Evolutionary conservation across 345 rosid genomes (phyloP).

Genomic region (Pistacia integerrima): DNA sequence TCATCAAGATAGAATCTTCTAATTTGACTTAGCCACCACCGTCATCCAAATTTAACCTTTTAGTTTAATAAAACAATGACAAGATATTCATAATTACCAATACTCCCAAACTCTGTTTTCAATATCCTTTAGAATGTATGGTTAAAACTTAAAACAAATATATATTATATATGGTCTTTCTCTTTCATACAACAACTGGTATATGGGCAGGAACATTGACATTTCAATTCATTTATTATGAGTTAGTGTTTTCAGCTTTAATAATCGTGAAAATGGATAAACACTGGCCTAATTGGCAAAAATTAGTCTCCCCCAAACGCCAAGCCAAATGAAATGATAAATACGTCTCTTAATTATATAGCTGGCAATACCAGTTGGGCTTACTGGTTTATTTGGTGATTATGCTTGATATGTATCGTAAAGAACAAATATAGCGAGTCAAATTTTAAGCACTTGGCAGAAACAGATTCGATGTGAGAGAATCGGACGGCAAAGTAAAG

Average conservation of each 20-base stretch:
- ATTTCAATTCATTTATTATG: neutral
- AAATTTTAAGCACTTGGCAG: neutral
- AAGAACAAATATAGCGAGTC: neutral
- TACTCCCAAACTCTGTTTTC: neutral
- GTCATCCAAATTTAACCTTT: too few relatives aligned
- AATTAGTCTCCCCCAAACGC: too few relatives aligned
- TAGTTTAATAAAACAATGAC: too few relatives aligned
- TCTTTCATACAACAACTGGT: too few relatives aligned
- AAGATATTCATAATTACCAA: too few relatives aligned
- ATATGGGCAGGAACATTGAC: neutral
- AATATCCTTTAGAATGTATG: too few relatives aligned
- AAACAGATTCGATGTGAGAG: neutral
- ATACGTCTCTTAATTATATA: neutral
- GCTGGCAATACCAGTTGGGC: neutral
- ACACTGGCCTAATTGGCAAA: too few relatives aligned
- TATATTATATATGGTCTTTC: too few relatives aligned
- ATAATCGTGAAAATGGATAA: neutral
- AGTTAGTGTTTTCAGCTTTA: neutral
- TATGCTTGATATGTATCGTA: neutral
- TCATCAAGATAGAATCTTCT: neutral
- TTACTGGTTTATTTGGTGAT: neutral
- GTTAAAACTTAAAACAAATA: too few relatives aligned
- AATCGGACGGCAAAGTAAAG: constrained; percentile 3
- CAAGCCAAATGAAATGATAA: neutral
- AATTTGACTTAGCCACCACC: too few relatives aligned